These are phyloP conservation scores for Bothia castanella DNA, from an alignment of 1,284 basidiomycete genomes.

Conservation along the genomic window DNA sequence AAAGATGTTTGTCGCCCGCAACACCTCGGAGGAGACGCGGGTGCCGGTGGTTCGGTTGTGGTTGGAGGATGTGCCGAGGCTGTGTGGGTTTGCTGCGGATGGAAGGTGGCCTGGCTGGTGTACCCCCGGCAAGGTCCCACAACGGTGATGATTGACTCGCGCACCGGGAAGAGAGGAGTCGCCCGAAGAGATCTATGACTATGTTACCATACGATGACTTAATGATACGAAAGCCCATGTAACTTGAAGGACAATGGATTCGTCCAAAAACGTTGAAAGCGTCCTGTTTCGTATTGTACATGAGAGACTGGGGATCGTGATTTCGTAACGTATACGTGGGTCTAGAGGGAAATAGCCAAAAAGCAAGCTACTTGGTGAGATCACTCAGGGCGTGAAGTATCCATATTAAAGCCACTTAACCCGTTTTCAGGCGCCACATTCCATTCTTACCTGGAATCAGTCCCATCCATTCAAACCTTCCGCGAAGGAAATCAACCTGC, in stretches of 20 bases:
- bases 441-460: slow-evolving; percentile 31
- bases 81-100: slow-evolving; percentile 22
- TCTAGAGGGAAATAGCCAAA: background rate
- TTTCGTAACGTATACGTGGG: background rate
- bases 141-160: background rate
- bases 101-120: slow-evolving; percentile 23
- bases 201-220: background rate
- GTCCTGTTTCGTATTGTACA: slow-evolving; percentile 4
- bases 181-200: too few species aligned
- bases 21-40: background rate
- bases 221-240: background rate
- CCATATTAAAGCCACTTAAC: background rate
- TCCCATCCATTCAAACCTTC: slow-evolving; percentile 27
- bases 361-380: background rate
- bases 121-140: slow-evolving; percentile 12
- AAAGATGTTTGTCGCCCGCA: slow-evolving; percentile 15
- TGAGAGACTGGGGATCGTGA: background rate
- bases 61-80: slow-evolving; percentile 22
- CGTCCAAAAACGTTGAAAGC: background rate
- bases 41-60: slow-evolving; percentile 19
- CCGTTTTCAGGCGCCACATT: slow-evolving; percentile 32
- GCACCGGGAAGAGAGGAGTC: too few species aligned
- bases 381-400: background rate
- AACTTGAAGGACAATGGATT: background rate
- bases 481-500: slow-evolving; percentile 30